Evolutionary conservation across 257 asterid genomes (phyloP).

Genomic region (Solanum chmielewskii): DNA sequence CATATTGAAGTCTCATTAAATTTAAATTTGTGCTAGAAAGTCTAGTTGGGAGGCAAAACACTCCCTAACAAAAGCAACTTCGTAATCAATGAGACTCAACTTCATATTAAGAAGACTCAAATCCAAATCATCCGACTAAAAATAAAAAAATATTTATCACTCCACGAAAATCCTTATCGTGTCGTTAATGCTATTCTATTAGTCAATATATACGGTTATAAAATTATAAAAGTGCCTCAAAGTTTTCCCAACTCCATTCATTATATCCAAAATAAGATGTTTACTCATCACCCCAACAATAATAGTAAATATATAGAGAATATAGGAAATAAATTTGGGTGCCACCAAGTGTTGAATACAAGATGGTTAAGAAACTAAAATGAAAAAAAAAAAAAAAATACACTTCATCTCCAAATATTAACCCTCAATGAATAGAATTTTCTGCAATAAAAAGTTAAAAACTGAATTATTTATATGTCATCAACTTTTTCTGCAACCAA

Average conservation of each 20-base stretch:
- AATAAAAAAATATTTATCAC: rapidly evolving
- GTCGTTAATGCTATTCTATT: not conserved
- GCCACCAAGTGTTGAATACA: not conserved
- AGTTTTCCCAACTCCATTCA: not conserved
- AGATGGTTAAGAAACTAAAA: not conserved
- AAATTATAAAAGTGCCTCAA: not conserved
- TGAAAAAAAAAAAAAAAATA: not conserved
- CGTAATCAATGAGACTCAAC: no score
- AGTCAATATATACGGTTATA: no score
- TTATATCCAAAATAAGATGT: not conserved
- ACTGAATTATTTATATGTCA: not conserved
- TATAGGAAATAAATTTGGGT: not conserved
- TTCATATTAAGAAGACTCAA: not conserved
- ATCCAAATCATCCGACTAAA: no score
- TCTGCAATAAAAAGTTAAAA: not conserved
- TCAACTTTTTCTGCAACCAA: not conserved
- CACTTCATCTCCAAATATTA: not conserved
- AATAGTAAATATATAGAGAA: not conserved
- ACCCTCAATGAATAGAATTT: not conserved
- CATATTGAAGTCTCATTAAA: no score
- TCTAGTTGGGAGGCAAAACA: not conserved
- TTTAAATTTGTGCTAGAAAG: not conserved
- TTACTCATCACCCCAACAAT: not conserved
- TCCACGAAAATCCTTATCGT: rapidly evolving
- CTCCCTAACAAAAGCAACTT: not conserved